These are phyloP conservation scores for Teratosphaeria epicoccoides DNA, from an alignment of 2,329 filamentous ascomycete genomes.

Conservation along the genomic window DNA sequence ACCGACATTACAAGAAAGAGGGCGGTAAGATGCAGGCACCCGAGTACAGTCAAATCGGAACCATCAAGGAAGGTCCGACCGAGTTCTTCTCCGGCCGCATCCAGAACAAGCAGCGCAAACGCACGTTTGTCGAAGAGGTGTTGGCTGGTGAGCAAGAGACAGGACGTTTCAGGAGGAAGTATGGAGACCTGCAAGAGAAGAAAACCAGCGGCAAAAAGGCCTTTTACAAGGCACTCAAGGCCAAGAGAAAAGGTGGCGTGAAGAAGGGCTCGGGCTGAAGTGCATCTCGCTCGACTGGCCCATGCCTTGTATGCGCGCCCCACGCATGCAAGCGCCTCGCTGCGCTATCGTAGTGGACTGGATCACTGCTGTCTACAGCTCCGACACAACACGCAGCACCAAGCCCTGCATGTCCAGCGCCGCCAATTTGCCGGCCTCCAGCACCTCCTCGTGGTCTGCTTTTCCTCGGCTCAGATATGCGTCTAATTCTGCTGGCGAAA, in stretches of 20 bases:
- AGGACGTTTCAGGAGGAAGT: conserved; percentile 75
- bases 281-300: neutral
- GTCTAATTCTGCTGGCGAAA: conserved; percentile 42
- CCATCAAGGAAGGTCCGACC: conserved; percentile 75
- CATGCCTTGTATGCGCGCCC: neutral
- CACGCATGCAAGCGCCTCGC: neutral
- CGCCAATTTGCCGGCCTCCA: conserved; percentile 50
- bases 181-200: conserved; percentile 67
- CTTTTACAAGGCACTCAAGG: conserved; percentile 71
- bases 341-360: neutral
- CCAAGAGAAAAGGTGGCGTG: conserved; percentile 37
- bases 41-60: conserved; percentile 79
- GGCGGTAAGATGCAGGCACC: conserved; percentile 59
- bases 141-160: conserved; percentile 55
- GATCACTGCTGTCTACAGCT: conserved; percentile 20
- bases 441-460: conserved; percentile 55
- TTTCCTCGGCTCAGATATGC: conserved; percentile 47
- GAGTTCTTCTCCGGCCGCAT: conserved; percentile 77
- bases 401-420: conserved; percentile 52
- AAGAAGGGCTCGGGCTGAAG: conserved; percentile 20
- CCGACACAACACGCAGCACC: conserved; percentile 36
- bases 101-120: conserved; percentile 77
- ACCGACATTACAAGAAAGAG: conserved; percentile 86
- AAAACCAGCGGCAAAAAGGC: conserved; percentile 85
- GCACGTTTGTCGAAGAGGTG: conserved; percentile 76